Percentiles rank a stretch among this genome's conserved stretches.
phyloP scores from a whole-genome alignment of 176 grass and related monocot genomes.

The Ensete ventricosum region DNA sequence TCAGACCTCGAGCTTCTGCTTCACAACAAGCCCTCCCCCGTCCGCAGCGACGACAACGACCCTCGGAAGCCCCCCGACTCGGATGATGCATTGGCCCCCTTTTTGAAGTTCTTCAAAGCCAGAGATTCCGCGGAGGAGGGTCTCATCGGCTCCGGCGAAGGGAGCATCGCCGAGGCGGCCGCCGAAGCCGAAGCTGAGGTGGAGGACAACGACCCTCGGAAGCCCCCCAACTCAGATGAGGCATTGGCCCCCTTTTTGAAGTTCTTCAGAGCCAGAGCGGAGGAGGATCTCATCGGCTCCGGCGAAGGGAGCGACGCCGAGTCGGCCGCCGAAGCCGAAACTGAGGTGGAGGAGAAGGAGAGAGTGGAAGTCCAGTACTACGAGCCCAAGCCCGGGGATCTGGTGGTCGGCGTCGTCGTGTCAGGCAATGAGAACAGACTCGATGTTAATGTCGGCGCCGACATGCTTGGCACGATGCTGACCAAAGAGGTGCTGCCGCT shows the following conservation, averaged over 20 bases:
- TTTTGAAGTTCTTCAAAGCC: slow-evolving; percentile 64
- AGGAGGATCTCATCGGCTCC: slow-evolving; percentile 17
- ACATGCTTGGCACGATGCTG: slow-evolving; percentile 69
- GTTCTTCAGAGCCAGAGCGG: slow-evolving; percentile 47
- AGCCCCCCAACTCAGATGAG: slow-evolving; percentile 18
- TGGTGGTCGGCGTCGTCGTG: slow-evolving; percentile 58
- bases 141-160: slow-evolving; percentile 6
- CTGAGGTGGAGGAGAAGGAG: background rate
- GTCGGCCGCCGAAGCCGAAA: background rate
- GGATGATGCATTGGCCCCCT: slow-evolving; percentile 47
- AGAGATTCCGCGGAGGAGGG: slow-evolving; percentile 28
- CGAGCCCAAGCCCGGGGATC: slow-evolving; percentile 65
- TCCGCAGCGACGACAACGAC: background rate
- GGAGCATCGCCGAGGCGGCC: background rate
- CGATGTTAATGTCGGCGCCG: slow-evolving; percentile 70
- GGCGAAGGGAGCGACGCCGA: slow-evolving; percentile 7
- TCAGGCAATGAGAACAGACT: slow-evolving; percentile 68
- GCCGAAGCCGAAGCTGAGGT: background rate
- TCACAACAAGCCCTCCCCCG: slow-evolving; percentile 43
- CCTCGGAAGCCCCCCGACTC: slow-evolving; percentile 1
- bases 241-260: slow-evolving; percentile 62
- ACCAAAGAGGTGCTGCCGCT: slow-evolving; percentile 86
- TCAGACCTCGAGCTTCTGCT: slow-evolving; percentile 47
- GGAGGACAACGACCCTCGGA: background rate
- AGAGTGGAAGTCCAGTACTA: slow-evolving; percentile 29